A percentile compares a stretch with the other conserved stretches of the same genome.
These are phyloP conservation scores for Penicillium silybi DNA, from an alignment of 495 filamentous ascomycete species.

Conservation along the genomic window DNA sequence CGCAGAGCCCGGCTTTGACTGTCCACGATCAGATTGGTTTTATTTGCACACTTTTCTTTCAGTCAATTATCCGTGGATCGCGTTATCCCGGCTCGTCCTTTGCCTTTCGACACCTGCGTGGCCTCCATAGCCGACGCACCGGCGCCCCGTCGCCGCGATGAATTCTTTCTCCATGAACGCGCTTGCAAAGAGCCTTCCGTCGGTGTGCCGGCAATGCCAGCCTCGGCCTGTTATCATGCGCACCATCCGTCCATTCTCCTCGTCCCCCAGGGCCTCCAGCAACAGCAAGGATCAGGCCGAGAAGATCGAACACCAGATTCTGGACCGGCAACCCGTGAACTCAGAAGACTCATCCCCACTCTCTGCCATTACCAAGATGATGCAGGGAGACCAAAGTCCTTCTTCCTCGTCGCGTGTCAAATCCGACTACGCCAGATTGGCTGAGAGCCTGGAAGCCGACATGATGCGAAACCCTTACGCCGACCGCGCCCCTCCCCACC, in stretches of 20 bases:
- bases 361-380: slow-evolving; percentile 32
- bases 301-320: slow-evolving; percentile 30
- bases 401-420: slow-evolving; percentile 16
- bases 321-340: slow-evolving; percentile 19
- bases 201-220: slow-evolving; percentile 31
- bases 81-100: not conserved
- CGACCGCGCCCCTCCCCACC: slow-evolving; percentile 55
- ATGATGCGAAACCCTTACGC: slow-evolving; percentile 37
- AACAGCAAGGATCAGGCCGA: slow-evolving; percentile 15
- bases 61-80: not conserved
- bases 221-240: slow-evolving; percentile 13
- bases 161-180: slow-evolving; percentile 34
- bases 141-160: slow-evolving; percentile 24
- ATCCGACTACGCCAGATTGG: slow-evolving; percentile 30
- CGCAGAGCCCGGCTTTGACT: slow-evolving; percentile 6
- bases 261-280: slow-evolving; percentile 16
- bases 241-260: slow-evolving; percentile 27
- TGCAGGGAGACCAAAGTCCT: slow-evolving; percentile 19
- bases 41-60: not conserved
- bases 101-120: not conserved
- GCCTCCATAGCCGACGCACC: slow-evolving; percentile 2
- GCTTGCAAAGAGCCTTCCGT: slow-evolving; percentile 33
- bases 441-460: slow-evolving; percentile 35
- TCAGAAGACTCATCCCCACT: slow-evolving; percentile 23
- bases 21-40: not conserved